A percentile compares a stretch with the other conserved stretches of the same genome.
These are phyloP conservation scores for Priceomyces fermenticarens DNA, from an alignment of 805 yeast genomes.

Conservation along the genomic window DNA sequence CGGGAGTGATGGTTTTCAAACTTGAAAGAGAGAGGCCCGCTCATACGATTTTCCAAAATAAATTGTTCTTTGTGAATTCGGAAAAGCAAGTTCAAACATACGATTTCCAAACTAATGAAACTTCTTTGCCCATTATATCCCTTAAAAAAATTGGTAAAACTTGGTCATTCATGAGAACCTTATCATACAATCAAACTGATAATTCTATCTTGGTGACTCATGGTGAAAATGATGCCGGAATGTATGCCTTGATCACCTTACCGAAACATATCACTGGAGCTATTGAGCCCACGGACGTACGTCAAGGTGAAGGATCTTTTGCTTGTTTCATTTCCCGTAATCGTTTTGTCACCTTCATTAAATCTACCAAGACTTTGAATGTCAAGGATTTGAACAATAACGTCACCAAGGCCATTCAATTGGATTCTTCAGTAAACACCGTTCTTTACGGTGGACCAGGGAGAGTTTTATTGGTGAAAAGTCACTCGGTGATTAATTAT, in stretches of 20 bases:
- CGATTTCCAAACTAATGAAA: constrained; percentile 62
- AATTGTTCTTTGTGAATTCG: constrained; percentile 69
- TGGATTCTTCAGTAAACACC: constrained; percentile 66
- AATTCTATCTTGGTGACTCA: constrained; percentile 80
- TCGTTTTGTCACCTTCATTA: constrained; percentile 80
- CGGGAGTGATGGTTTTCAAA: constrained; percentile 97
- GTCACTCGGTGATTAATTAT: constrained; percentile 69
- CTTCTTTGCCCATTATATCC: constrained; percentile 75
- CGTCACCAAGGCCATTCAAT: constrained; percentile 74
- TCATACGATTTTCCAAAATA: constrained; percentile 67
- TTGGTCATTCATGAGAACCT: constrained; percentile 80
- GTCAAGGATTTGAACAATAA: constrained; percentile 81
- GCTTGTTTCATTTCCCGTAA: constrained; percentile 94
- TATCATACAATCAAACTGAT: constrained; percentile 92
- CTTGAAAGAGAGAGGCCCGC: constrained; percentile 97
- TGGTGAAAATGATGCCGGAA: constrained; percentile 63
- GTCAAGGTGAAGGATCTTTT: constrained; percentile 76
- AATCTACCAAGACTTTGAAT: constrained; percentile 62
- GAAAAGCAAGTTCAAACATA: constrained; percentile 84
- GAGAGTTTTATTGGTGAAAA: constrained; percentile 69
- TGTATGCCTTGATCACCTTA: constrained; percentile 69
- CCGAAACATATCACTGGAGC: constrained; percentile 92
- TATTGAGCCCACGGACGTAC: constrained; percentile 80
- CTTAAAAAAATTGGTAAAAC: constrained; percentile 80
- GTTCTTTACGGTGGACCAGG: constrained; percentile 82